Base-by-base conservation (phyloP, 148 eudicot genomes). In the Salicornia ramosissima region DNA sequence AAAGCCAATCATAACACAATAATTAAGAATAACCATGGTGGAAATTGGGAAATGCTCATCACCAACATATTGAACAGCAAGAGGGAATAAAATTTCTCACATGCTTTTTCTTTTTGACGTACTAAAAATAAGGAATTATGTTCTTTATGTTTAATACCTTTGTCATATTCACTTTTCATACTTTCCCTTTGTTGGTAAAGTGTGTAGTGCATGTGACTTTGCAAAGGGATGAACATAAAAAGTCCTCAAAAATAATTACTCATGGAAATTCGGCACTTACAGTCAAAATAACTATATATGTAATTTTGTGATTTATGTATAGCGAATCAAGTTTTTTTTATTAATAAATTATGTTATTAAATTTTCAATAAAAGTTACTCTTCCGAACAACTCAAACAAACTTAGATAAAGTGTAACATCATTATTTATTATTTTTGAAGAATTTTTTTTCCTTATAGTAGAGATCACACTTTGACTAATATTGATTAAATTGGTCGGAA, bases 191-290 rank as follows among this genome's bases (percentile, higher is more conserved):
- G 71, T 74, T 80, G 78, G 63, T 70, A 72, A 83, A 82, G 87
- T 83, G 87, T 83, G 83, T 75, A 75, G 64, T 76, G 82, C 88
- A 88, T 82, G 88, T 82, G 86, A 79, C 81, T 71, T 56, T 69
- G 80, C 68, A 59, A 52, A 68, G 61, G 74, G 75, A 54, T 71
- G 61, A 9, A 2, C 18, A 57, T 36, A 75, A 45, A 74, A 75
- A 75, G 62, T 21, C 43, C 64, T 57, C 43, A 34, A 13, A 42
- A n/a, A n/a, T n/a, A n/a, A n/a, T n/a, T n/a, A n/a, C n/a, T n/a
- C n/a, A n/a, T n/a, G n/a, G n/a, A n/a, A n/a, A n/a, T n/a, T n/a
- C n/a, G n/a, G n/a, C n/a, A n/a, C n/a, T n/a, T n/a, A n/a, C n/a
- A n/a, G n/a, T n/a, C n/a, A n/a, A n/a, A n/a, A n/a, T n/a, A n/a